Base-by-base conservation (phyloP, 202 grass and related monocot genomes). In the Cymbopogon flexuosus region DNA sequence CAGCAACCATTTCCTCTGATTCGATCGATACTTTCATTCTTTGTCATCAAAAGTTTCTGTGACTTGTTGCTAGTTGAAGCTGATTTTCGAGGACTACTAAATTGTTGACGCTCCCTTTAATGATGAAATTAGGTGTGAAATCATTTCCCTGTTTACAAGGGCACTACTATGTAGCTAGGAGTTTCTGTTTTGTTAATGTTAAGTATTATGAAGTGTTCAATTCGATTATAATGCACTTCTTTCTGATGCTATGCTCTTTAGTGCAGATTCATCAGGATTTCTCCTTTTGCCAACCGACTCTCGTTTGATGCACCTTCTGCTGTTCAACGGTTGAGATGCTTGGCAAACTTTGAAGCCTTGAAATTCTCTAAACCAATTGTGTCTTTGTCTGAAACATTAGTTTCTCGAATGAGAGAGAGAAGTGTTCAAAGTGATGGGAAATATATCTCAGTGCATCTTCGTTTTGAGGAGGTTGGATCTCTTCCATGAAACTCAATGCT, bases 181-280 rank as follows among this genome's bases (percentile, higher is more conserved):
- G 5, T 54, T 39, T 71, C 6, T 22, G 27, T 18, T 45, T 67
- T 74, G 9, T 75, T 27, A 27, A 27, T 27, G 27, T 75, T 75
- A 31, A 9, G 19, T 18, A 66, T 57, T 23, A 23, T 63, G 23
- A 65, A 21, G 46, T 60, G n/a, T 68, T 45, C 16, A 8, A 16
- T 59, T 76, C 52, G 63, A 61, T 72, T 63, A 40, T 68, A 30
- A 76, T 70, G 18, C 3, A 74, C 3, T 5, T 83, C 13, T 78
- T 72, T 60, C 68, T 78, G 30, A 89, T 81, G 67, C 4, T 81
- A 59, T 73, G 62, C 43, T 83, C 18, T 54, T 68, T 85, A 86
- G 67, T 77, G 43, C 88, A 97, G 94, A 85, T 74, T 97, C 76
- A 87, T 97, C 85, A 92, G 94, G 78, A 93, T 97, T 85, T 97